Evolutionary conservation across 2,329 filamentous ascomycete genomes (phyloP).

Genomic region (Dothidotthia symphoricarpi): DNA sequence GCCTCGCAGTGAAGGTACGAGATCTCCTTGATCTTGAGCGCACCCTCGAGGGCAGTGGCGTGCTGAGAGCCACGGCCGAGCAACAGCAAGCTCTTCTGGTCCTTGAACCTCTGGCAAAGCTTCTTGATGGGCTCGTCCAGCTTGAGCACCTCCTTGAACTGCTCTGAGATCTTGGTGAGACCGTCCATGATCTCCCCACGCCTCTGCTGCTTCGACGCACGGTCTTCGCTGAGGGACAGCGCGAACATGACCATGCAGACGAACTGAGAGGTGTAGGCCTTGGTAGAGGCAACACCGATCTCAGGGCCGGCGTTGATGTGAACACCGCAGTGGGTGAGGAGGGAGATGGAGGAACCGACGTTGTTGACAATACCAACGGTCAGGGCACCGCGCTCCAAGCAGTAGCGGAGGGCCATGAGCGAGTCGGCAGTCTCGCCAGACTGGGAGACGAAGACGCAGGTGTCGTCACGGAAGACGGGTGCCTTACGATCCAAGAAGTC

Average conservation of each 20-base stretch:
- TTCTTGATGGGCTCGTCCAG: conserved; percentile 93
- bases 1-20: conserved; percentile 99
- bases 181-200: conserved; percentile 96
- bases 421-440: conserved; percentile 98
- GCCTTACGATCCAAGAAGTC: conserved; percentile 97
- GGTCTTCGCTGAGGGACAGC: conserved; percentile 91
- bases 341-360: conserved; percentile 96
- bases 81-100: conserved; percentile 93
- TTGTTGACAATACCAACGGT: conserved; percentile 99
- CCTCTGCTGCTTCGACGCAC: conserved; percentile 87
- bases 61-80: conserved; percentile 95
- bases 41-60: conserved; percentile 93
- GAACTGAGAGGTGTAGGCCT: conserved; percentile 99
- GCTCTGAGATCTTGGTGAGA: conserved; percentile 78
- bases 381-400: conserved; percentile 92
- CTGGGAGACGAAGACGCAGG: conserved; percentile 97
- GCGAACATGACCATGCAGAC: conserved; percentile 99
- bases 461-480: conserved; percentile 98
- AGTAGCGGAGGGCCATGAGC: conserved; percentile 94
- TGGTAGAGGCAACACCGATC: conserved; percentile 98
- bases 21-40: conserved; percentile 99
- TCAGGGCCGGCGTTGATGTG: conserved; percentile 99
- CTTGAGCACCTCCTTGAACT: conserved; percentile 89
- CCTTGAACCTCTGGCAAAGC: conserved; percentile 89
- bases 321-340: conserved; percentile 98